phyloP scores from a whole-genome alignment of 345 rosid species.

The Eucalyptus sp. region DNA sequence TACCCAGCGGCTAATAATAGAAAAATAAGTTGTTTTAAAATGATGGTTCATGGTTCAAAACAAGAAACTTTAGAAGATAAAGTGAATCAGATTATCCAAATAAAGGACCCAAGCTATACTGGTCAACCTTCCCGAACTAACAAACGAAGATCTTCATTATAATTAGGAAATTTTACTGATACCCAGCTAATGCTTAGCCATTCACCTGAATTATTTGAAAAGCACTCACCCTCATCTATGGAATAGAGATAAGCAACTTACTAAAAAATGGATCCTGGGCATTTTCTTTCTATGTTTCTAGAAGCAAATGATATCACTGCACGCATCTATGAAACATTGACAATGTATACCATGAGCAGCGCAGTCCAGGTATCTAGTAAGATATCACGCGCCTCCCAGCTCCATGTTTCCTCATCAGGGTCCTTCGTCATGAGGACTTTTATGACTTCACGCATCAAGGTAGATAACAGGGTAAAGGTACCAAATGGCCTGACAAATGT shows the following conservation, averaged over 20 bases:
- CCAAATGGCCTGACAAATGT: slow-evolving; percentile 61
- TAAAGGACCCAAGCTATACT: background rate
- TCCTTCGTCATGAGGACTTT: slow-evolving; percentile 53
- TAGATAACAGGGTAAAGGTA: slow-evolving; percentile 64
- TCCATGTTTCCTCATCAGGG: slow-evolving; percentile 81
- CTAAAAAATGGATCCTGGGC: background rate
- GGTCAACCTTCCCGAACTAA: background rate
- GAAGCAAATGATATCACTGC: background rate
- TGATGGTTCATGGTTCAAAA: background rate
- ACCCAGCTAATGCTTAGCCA: background rate
- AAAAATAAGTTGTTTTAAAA: background rate
- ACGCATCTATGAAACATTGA: background rate
- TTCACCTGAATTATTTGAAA: background rate
- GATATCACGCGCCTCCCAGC: slow-evolving; percentile 97
- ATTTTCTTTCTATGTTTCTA: background rate
- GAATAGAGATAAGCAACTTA: background rate
- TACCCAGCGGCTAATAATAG: slow-evolving; percentile 48
- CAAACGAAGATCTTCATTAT: background rate
- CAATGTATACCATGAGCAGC: slow-evolving; percentile 50
- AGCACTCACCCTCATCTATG: background rate
- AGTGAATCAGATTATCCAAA: background rate
- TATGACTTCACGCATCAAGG: slow-evolving; percentile 81
- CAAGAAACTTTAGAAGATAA: background rate
- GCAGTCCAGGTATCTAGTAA: slow-evolving; percentile 87
- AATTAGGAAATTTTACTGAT: background rate